phyloP scores from a whole-genome alignment of 2,329 filamentous ascomycete species.

The Pyrenophora graminea region DNA sequence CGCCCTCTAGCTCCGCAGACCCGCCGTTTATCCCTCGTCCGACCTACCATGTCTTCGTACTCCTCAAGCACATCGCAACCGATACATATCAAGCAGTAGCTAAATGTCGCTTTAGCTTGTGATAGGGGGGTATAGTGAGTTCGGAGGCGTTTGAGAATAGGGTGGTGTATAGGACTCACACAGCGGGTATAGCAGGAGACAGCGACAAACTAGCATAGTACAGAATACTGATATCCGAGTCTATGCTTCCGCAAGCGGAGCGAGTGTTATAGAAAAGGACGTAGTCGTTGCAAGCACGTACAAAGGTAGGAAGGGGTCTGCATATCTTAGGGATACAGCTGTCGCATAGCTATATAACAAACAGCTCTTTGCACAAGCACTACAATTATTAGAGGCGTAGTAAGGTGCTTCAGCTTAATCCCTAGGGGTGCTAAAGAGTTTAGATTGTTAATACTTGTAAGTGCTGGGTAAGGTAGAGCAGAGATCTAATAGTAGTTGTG shows the following conservation, averaged over 20 bases:
- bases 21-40: no score
- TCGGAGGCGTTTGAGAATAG: constrained; percentile 4
- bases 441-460: constrained; percentile 7
- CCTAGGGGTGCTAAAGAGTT: constrained; percentile 10
- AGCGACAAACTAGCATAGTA: constrained; percentile 7
- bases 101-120: background rate
- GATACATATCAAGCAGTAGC: no score
- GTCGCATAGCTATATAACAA: constrained; percentile 18
- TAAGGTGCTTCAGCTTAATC: constrained; percentile 10
- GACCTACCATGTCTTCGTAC: no score
- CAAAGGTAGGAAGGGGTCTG: constrained; percentile 19
- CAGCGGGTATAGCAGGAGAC: constrained; percentile 7
- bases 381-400: constrained; percentile 8
- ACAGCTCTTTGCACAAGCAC: constrained; percentile 13
- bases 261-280: constrained; percentile 11
- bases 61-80: no score
- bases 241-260: constrained; percentile 20
- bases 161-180: constrained; percentile 7
- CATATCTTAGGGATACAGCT: constrained; percentile 22
- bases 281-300: constrained; percentile 14
- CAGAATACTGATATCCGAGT: constrained; percentile 19
- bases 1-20: no score
- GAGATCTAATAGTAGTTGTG: constrained; percentile 9
- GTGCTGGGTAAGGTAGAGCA: constrained; percentile 7
- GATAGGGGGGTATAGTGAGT: background rate